A percentile compares a stretch with the other conserved stretches of the same genome.
These are phyloP conservation scores for Epithele typhae DNA, from an alignment of 768 basidiomycete species.

Conservation along the genomic window DNA sequence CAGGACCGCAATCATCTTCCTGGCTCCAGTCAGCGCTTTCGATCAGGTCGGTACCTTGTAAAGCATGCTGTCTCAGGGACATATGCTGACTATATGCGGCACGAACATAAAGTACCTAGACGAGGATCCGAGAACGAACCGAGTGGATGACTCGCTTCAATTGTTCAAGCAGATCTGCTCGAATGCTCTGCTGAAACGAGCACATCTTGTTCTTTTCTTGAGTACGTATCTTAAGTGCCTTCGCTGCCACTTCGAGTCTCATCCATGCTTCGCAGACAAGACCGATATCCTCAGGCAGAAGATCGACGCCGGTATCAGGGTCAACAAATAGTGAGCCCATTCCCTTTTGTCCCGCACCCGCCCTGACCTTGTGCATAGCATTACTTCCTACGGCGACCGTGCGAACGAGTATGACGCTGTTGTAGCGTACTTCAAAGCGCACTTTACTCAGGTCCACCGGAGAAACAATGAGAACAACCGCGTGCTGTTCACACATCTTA, in stretches of 20 bases:
- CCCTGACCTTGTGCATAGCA: conserved; percentile 35
- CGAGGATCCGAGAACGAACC: conserved; percentile 80
- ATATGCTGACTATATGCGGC: background rate
- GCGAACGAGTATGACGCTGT: conserved; percentile 68
- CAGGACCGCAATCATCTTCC: conserved; percentile 73
- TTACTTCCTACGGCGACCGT: conserved; percentile 72
- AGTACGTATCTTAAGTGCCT: too few species aligned
- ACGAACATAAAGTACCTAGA: conserved; percentile 84
- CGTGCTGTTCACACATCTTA: conserved; percentile 68
- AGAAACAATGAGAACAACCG: conserved; percentile 56
- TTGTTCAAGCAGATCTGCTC: conserved; percentile 84
- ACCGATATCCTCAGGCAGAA: conserved; percentile 75
- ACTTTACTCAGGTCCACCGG: conserved; percentile 73
- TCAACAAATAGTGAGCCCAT: conserved; percentile 71
- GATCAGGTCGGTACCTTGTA: conserved; percentile 56
- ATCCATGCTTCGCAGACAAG: conserved; percentile 49
- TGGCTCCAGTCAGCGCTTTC: conserved; percentile 82
- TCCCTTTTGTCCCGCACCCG: background rate
- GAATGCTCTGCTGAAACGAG: conserved; percentile 69
- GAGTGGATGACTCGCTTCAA: conserved; percentile 87
- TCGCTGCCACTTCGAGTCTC: too few species aligned
- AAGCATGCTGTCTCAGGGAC: background rate
- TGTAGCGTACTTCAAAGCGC: conserved; percentile 78
- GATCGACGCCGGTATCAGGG: conserved; percentile 61
- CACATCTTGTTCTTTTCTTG: conserved; percentile 46